Percentiles rank a stretch among this genome's conserved stretches.
These are phyloP conservation scores for Pneumocystis carinii DNA, from an alignment of 1,139 yeast species.

Conservation along the genomic window DNA sequence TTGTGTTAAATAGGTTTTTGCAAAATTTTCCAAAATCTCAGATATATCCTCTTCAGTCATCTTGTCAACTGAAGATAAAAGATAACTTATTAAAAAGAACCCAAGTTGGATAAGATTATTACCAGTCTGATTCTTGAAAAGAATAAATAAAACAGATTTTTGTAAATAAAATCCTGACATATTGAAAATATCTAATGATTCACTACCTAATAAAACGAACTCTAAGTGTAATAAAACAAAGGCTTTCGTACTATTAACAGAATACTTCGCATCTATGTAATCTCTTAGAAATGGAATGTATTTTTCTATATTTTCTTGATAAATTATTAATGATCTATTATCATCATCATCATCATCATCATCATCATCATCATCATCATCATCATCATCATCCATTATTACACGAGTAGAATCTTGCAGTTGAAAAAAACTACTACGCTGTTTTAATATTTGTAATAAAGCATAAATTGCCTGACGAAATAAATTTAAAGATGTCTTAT, in stretches of 20 bases:
- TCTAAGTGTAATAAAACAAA: not conserved
- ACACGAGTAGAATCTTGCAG: not conserved
- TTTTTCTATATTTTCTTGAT: not conserved
- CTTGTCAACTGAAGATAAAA: not conserved
- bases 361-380: not conserved
- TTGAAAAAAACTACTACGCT: not conserved
- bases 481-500: not conserved
- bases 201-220: not conserved
- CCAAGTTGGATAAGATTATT: not conserved
- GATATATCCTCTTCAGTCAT: not conserved
- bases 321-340: not conserved
- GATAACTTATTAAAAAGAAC: not conserved
- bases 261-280: not conserved
- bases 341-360: not conserved
- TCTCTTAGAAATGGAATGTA: not conserved
- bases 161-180: not conserved
- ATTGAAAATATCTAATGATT: not conserved
- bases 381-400: not conserved
- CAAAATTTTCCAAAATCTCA: not conserved
- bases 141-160: not conserved
- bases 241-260: not conserved
- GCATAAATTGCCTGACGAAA: not conserved
- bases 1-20: not conserved
- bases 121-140: not conserved
- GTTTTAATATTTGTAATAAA: not conserved